Evolutionary conservation across 2,329 filamentous ascomycete species (phyloP), one percentile per base, ranked within the genome.

Genomic region (Alternaria ethzedia): DNA sequence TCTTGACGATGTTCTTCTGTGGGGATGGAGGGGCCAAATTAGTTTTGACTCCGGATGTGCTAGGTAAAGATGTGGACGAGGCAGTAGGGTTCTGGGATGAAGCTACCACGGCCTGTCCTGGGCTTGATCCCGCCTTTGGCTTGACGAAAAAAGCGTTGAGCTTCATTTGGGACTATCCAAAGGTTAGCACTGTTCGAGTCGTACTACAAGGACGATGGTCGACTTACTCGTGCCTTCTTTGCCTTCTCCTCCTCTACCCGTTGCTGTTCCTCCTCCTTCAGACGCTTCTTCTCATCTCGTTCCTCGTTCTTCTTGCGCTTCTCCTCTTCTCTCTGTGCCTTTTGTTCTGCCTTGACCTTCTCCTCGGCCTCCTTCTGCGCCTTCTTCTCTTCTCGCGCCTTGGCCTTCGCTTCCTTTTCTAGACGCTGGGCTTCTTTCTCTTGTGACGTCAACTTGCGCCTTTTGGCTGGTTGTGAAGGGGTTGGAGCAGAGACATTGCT

Each of bases 201-300:
- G 3, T 12, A 15, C 10, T 26, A 30, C 49, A 41, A 6, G 30
- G 25, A 72, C 62, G 21, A 17, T 7, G 6, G 5, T 71, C 20
- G 36, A 72, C 81, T 71, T 75, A 83, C 81, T 61, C 79, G 79
- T 57, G 78, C 72, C 63, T 81, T 81, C 67, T 76, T 77, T 51
- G 70, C 69, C 63, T 78, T 78, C 57, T 79, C 75, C 55, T 79
- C 75, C 15, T 75, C 71, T 58, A 83, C 84, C 62, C 78, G 76
- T 44, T 81, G 84, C 67, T 85, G 83, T 58, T 83, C 81, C 64
- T 85, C 81, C n/a, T 82, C 82, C 54, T 79, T 79, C 11, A 80
- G 78, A 13, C 75, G 76, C 57, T 80, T 79, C 61, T 81, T 80
- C 64, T 81, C 81, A 32, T 80, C 76, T 47, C 75, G 78, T 68